Evolutionary conservation across 2,329 filamentous ascomycete species (phyloP), one percentile per base, ranked within the genome.

Genomic region (Venturia aucupariae): DNA sequence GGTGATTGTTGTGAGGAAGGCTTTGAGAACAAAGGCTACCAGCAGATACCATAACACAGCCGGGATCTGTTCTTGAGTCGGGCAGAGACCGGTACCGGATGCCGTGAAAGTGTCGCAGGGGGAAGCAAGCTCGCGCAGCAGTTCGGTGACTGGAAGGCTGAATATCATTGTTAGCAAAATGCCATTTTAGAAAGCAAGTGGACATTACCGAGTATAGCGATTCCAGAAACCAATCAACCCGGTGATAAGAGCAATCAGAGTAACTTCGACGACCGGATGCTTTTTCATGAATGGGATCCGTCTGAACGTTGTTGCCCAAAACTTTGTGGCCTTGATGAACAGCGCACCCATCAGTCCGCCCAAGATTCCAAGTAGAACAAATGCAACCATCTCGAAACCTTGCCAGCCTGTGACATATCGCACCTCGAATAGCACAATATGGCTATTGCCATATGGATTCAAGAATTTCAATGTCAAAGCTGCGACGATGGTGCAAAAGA

Each of bases 391-490:
- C 75, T 99, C 94, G 72, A 97, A 97, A 71, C 90, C 91, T 69
- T 91, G 86, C 94, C 94, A 99, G 72, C 97, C 93, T 0, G 87
- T 84, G 13, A 90, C 75, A 72, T 97, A 99, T 13, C 92, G 86
- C 61, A 99, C 92, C 74, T 97, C 87, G 74, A 99, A 99, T 71
- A 97, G 83, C 69, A 99, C 94, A 67, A 99, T 96, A 77, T 99
- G 97, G 73, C 90, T 87, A 0, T 92, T 97, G 38, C 93, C 93
- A 70, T 97, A 99, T 0, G 94, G 94, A 70, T 99, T 95, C 44
- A 97, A 80, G 69, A 97, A 97, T 72, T 97, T 97, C 69, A 99
- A 80, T 1, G 92, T 93, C 41, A 99, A 77, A 0, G 94, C 92
- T 1, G 94, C 92, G 39, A 80, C 82, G 70, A 97, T 97, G 75